Conservation (phyloP, 2,329 filamentous ascomycete genomes). For the Colletotrichum filicis region DNA sequence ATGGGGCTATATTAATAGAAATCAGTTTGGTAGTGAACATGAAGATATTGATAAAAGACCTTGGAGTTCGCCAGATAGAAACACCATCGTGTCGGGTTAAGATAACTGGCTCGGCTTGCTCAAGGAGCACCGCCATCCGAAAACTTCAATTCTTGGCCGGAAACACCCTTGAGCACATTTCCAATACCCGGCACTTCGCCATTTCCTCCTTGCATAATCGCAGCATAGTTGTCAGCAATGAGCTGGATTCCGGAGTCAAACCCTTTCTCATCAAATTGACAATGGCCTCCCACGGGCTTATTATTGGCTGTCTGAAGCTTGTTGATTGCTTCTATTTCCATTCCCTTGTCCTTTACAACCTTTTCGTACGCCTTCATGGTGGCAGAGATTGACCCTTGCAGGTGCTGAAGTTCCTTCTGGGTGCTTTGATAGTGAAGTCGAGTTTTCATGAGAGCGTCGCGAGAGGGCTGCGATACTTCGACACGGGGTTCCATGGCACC, state of each 20-base stretch:
- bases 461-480: slow-evolving; percentile 52
- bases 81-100: too few species aligned
- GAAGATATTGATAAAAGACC: too few species aligned
- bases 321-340: slow-evolving; percentile 57
- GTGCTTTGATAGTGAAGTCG: slow-evolving; percentile 68
- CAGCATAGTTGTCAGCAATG: slow-evolving; percentile 62
- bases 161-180: slow-evolving; percentile 58
- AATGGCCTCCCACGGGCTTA: slow-evolving; percentile 65
- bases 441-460: slow-evolving; percentile 55
- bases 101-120: neutral
- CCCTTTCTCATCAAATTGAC: slow-evolving; percentile 64
- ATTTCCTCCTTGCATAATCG: slow-evolving; percentile 62
- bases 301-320: slow-evolving; percentile 67
- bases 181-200: slow-evolving; percentile 61
- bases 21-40: too few species aligned
- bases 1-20: too few species aligned
- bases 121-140: neutral
- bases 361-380: slow-evolving; percentile 62
- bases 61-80: too few species aligned
- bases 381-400: slow-evolving; percentile 61
- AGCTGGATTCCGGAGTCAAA: slow-evolving; percentile 67
- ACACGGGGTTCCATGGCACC: slow-evolving; percentile 66
- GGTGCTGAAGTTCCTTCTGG: slow-evolving; percentile 58
- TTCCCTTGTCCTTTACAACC: slow-evolving; percentile 53
- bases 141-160: slow-evolving; percentile 58